These are phyloP conservation scores for Xylogone sp. DNA, from an alignment of 2,329 filamentous ascomycete species.

Conservation along the genomic window DNA sequence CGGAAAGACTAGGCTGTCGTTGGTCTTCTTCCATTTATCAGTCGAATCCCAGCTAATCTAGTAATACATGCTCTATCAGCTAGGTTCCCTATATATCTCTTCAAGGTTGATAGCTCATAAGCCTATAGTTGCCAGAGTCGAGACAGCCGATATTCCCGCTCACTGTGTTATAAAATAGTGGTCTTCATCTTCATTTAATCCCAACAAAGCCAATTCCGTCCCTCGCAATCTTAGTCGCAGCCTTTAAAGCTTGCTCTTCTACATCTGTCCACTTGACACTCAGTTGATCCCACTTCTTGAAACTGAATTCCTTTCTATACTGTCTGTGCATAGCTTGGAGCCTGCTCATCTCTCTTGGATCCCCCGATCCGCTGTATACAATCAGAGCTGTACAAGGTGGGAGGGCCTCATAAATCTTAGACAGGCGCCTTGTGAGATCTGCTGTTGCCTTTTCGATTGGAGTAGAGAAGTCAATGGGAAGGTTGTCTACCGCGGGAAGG, in stretches of 20 bases:
- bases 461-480: constrained; percentile 7
- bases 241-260: constrained; percentile 59
- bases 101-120: no score
- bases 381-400: constrained; percentile 64
- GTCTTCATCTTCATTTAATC: constrained; percentile 48
- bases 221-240: constrained; percentile 52
- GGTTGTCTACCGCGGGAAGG: constrained; percentile 1
- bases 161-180: no score
- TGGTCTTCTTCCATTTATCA: no score
- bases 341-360: constrained; percentile 62
- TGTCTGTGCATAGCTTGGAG: constrained; percentile 57
- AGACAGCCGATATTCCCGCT: no score
- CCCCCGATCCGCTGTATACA: constrained; percentile 62
- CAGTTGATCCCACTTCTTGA: constrained; percentile 63
- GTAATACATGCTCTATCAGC: no score
- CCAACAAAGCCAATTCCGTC: constrained; percentile 61
- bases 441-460: constrained; percentile 16
- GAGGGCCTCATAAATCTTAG: constrained; percentile 52
- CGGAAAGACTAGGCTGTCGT: no score
- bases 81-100: no score
- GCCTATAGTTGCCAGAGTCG: no score
- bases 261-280: constrained; percentile 65
- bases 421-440: constrained; percentile 40
- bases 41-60: no score
- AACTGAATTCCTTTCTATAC: constrained; percentile 63